A percentile compares a stretch with the other conserved stretches of the same genome.
phyloP scores from a whole-genome alignment of 305 asterid species.

The Fraxinus angustifolia region DNA sequence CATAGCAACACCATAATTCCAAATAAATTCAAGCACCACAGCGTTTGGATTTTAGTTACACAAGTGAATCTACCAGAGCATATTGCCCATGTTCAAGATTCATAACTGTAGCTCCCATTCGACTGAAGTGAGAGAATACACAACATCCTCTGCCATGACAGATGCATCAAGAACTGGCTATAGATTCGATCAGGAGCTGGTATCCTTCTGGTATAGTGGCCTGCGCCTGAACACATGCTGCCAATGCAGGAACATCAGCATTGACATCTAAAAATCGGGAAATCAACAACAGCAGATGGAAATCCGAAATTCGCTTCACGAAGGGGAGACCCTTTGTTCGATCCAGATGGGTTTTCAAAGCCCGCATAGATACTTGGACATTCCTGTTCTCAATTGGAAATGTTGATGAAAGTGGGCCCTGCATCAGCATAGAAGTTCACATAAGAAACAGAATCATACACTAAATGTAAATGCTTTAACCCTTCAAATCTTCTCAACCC shows the following conservation, averaged over 20 bases:
- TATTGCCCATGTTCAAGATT: background rate
- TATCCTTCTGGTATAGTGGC: constrained; percentile 82
- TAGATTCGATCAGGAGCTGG: constrained; percentile 76
- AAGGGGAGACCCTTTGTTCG: constrained; percentile 59
- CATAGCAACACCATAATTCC: constrained; percentile 19
- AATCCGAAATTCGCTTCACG: constrained; percentile 79
- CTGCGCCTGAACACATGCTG: constrained; percentile 59
- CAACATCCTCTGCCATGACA: constrained; percentile 38
- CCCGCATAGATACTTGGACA: constrained; percentile 47
- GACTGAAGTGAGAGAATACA: background rate
- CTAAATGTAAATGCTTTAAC: background rate
- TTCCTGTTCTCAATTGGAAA: constrained; percentile 87
- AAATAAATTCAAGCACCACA: constrained; percentile 3
- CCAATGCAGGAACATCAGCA: constrained; percentile 75
- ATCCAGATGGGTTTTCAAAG: constrained; percentile 68
- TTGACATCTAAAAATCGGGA: constrained; percentile 67
- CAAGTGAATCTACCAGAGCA: constrained; percentile 9
- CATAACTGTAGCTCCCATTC: background rate
- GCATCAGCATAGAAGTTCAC: constrained; percentile 24
- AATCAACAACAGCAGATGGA: constrained; percentile 74
- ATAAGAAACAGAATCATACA: constrained; percentile 9
- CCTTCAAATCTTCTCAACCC: background rate
- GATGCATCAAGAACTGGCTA: constrained; percentile 45
- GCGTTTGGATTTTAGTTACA: constrained; percentile 16
- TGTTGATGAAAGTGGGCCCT: constrained; percentile 83